A percentile compares a stretch with the other conserved stretches of the same genome.
Evolutionary conservation across 257 asterid species (phyloP).

Genomic region (Eucommia ulmoides): DNA sequence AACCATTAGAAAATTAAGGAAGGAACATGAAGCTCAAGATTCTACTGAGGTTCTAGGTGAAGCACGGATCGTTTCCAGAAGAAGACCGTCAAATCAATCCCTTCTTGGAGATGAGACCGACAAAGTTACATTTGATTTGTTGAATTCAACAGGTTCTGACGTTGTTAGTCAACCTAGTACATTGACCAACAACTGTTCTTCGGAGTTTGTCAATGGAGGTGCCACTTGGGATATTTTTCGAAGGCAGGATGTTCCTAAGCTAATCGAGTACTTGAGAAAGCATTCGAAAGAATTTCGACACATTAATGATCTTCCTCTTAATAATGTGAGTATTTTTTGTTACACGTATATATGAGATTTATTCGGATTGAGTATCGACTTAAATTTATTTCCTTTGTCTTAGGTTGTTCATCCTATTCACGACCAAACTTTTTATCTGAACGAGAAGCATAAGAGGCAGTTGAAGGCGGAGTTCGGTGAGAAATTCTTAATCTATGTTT

Average conservation of each 20-base stretch:
- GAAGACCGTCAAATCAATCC: slow-evolving; percentile 4
- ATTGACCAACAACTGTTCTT: slow-evolving; percentile 7
- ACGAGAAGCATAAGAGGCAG: slow-evolving; percentile 29
- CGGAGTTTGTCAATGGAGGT: slow-evolving; percentile 15
- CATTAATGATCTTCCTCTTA: slow-evolving; percentile 13
- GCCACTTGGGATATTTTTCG: slow-evolving; percentile 46
- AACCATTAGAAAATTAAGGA: slow-evolving; percentile 18
- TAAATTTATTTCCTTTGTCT: too few relatives aligned
- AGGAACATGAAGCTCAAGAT: slow-evolving; percentile 16
- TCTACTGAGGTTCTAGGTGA: slow-evolving; percentile 7
- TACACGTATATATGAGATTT: not conserved
- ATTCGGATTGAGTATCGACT: slow-evolving; percentile 6
- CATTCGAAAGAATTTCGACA: slow-evolving; percentile 29
- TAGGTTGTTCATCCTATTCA: slow-evolving; percentile 41
- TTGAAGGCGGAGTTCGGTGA: slow-evolving; percentile 31
- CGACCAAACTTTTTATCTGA: slow-evolving; percentile 32
- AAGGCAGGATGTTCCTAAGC: slow-evolving; percentile 36
- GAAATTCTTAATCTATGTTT: slow-evolving; percentile 8
- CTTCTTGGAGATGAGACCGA: slow-evolving; percentile 6
- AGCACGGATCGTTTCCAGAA: slow-evolving; percentile 7
- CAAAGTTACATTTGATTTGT: slow-evolving; percentile 3
- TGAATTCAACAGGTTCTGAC: too few relatives aligned
- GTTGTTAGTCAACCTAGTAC: too few relatives aligned
- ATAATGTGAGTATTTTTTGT: not conserved
- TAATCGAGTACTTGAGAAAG: slow-evolving; percentile 26